These are phyloP conservation scores for Apiospora phragmitis DNA, from an alignment of 2,329 filamentous ascomycete species.

Conservation along the genomic window DNA sequence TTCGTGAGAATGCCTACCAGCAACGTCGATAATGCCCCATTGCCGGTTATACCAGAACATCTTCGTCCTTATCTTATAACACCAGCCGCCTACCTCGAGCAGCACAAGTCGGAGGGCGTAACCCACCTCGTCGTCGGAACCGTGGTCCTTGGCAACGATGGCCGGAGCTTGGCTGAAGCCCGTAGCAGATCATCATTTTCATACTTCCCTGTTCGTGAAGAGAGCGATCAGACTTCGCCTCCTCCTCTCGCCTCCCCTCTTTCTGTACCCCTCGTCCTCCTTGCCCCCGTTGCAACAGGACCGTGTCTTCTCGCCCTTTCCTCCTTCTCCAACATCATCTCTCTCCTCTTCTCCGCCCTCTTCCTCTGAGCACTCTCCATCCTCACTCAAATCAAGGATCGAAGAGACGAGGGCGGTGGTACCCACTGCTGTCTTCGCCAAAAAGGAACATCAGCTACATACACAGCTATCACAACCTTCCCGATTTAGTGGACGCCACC, in stretches of 20 bases:
- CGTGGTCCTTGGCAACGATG: constrained; percentile 35
- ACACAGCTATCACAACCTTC: neutral
- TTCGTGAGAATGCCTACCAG: neutral
- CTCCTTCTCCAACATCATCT: neutral
- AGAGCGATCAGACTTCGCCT: neutral
- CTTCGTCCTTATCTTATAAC: constrained; percentile 16
- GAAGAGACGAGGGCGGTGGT: neutral
- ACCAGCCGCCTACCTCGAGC: constrained; percentile 15
- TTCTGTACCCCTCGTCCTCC: neutral
- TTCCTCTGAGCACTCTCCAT: neutral
- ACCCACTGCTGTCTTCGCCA: neutral
- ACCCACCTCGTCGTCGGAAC: constrained; percentile 25
- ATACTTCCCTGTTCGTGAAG: too few relatives aligned
- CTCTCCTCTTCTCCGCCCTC: neutral
- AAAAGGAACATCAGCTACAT: neutral
- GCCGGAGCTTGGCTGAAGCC: constrained; percentile 20
- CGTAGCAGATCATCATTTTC: neutral
- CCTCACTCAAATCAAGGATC: too few relatives aligned
- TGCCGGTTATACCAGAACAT: neutral
- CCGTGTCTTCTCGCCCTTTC: neutral
- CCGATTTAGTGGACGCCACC: neutral
- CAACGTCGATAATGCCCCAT: too few relatives aligned
- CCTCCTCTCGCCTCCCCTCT: neutral
- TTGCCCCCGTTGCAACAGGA: neutral
- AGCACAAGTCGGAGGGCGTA: constrained; percentile 6